Conservation (phyloP, 768 basidiomycete genomes). For the Pleurotus salmoneostramineus region DNA sequence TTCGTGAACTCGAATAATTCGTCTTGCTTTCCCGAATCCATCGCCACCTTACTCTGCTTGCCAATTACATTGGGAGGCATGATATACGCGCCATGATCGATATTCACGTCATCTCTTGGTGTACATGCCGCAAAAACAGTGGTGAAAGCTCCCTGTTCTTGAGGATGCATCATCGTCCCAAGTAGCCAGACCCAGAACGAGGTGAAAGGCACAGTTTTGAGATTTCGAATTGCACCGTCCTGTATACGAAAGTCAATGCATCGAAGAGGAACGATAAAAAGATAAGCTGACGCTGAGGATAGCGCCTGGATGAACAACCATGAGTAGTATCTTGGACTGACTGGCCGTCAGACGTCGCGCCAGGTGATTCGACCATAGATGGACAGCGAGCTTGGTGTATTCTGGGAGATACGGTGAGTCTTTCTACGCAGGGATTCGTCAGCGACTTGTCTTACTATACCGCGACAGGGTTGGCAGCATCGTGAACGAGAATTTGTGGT, state of each 20-base stretch:
- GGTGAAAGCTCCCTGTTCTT: constrained; percentile 17
- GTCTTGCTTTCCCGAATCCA: constrained; percentile 25
- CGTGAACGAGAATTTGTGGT: constrained; percentile 25
- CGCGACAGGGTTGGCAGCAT: constrained; percentile 14
- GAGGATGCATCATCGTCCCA: constrained; percentile 17
- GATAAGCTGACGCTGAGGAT: constrained; percentile 10
- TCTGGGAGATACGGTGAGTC: constrained; percentile 14
- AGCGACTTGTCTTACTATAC: constrained; percentile 28
- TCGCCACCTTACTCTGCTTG: constrained; percentile 22
- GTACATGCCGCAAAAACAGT: constrained; percentile 16
- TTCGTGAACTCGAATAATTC: constrained; percentile 36
- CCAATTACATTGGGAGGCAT: constrained; percentile 27
- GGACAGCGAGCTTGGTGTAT: constrained; percentile 11
- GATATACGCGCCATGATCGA: constrained; percentile 33
- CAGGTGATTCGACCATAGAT: constrained; percentile 19
- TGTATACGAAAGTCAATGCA: background rate
- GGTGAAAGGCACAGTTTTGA: constrained; percentile 15
- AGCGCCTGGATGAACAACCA: constrained; percentile 38
- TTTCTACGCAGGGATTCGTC: too few relatives aligned
- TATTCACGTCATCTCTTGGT: constrained; percentile 20
- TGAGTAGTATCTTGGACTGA: constrained; percentile 24
- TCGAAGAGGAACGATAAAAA: background rate
- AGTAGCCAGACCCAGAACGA: constrained; percentile 20
- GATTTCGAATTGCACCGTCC: constrained; percentile 16
- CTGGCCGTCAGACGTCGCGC: constrained; percentile 14